These are phyloP conservation scores for Calonectria hongkongensis DNA, from an alignment of 2,329 filamentous ascomycete species.

Conservation along the genomic window DNA sequence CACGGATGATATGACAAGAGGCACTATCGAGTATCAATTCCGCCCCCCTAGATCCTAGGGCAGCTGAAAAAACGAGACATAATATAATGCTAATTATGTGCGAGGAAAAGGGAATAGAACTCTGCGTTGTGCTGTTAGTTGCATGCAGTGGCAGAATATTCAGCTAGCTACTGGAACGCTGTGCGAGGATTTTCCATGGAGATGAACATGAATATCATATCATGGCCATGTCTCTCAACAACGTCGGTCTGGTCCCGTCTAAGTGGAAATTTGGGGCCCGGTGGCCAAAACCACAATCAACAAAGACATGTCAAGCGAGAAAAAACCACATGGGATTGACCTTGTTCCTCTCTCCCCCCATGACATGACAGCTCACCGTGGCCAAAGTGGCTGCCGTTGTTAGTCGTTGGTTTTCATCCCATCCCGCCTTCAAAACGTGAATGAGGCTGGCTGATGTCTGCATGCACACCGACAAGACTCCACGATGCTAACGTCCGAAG, in stretches of 20 bases:
- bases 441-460: slow-evolving; percentile 3
- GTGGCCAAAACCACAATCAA: not conserved
- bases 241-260: not conserved
- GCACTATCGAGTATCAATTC: not conserved
- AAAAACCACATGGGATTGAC: slow-evolving; percentile 4
- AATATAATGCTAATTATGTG: not conserved
- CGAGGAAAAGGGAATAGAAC: not conserved
- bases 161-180: not conserved
- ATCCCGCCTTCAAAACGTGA: not conserved
- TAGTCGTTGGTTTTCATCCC: not conserved
- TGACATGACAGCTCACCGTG: not conserved
- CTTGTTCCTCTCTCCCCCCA: slow-evolving; percentile 6
- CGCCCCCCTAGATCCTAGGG: not conserved
- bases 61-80: not conserved
- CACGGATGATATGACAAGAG: slow-evolving; percentile 20
- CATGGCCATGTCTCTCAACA: slow-evolving; percentile 1
- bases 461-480: not conserved
- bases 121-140: not conserved
- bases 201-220: slow-evolving; percentile 4
- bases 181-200: slow-evolving; percentile 9
- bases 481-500: not conserved
- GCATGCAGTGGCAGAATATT: slow-evolving; percentile 1
- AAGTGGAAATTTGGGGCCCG: not conserved
- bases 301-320: not conserved
- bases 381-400: not conserved